These are phyloP conservation scores for Rhododendron griersonianum DNA, from an alignment of 148 eudicot species.

Conservation along the genomic window DNA sequence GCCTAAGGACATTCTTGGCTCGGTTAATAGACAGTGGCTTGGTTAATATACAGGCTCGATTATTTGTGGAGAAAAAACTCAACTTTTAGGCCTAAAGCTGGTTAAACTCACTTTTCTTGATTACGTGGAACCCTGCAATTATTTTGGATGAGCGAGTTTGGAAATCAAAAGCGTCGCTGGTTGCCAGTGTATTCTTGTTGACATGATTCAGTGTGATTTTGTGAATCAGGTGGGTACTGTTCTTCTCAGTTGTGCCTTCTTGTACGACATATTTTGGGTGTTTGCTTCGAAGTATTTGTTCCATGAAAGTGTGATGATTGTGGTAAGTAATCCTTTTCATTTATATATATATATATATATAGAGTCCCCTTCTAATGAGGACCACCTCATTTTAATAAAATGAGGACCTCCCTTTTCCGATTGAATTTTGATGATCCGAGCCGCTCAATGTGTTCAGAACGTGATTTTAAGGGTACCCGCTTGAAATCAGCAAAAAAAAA, in stretches of 20 bases:
- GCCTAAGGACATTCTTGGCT: not conserved
- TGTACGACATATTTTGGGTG: conserved; percentile 90
- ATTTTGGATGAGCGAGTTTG: not conserved
- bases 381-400: too few species aligned
- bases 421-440: too few species aligned
- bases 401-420: too few species aligned
- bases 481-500: too few species aligned
- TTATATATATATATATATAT: not conserved
- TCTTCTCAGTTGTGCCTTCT: conserved; percentile 70
- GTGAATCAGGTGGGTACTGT: conserved; percentile 67
- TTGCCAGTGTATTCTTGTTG: not conserved
- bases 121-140: not conserved
- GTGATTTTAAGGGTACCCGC: too few species aligned
- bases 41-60: not conserved
- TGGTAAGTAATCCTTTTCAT: conserved; percentile 46
- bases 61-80: not conserved
- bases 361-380: too few species aligned
- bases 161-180: not conserved
- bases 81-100: not conserved
- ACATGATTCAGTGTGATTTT: conserved; percentile 6
- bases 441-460: too few species aligned
- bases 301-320: conserved; percentile 88
- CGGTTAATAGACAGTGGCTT: not conserved
- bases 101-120: conserved; percentile 5
- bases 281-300: conserved; percentile 65